phyloP scores from a whole-genome alignment of 805 yeast species.

The Saccharomycopsis malanga region DNA sequence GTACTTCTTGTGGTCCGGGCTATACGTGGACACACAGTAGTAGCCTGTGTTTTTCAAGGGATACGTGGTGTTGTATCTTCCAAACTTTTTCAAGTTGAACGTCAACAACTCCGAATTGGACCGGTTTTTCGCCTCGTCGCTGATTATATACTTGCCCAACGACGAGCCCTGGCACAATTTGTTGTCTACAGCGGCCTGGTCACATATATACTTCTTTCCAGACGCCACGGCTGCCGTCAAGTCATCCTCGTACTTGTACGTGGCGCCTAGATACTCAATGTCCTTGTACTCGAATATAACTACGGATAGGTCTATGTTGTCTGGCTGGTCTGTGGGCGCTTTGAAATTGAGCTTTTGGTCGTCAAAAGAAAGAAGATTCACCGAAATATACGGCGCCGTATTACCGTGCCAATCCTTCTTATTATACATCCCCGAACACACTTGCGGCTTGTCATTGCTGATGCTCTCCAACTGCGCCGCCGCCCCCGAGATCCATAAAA shows the following conservation, averaged over 20 bases:
- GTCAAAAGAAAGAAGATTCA: conserved; percentile 33
- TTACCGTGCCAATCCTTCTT: conserved; percentile 83
- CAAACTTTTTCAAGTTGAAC: conserved; percentile 46
- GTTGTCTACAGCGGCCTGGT: conserved; percentile 50
- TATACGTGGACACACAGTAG: conserved; percentile 78
- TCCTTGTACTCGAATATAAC: conserved; percentile 83
- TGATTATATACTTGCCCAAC: conserved; percentile 56
- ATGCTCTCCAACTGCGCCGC: conserved; percentile 44
- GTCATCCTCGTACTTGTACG: conserved; percentile 27
- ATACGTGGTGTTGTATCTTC: conserved; percentile 57
- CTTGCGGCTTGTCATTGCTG: conserved; percentile 48
- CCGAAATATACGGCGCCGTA: conserved; percentile 52
- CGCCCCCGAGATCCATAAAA: conserved; percentile 16
- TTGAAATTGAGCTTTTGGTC: conserved; percentile 25
- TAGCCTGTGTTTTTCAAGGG: conserved; percentile 73
- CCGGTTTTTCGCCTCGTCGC: conserved; percentile 33
- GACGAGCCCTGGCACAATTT: conserved; percentile 50
- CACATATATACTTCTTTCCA: conserved; percentile 60
- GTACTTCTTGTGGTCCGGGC: conserved; percentile 41
- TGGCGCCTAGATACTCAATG: conserved; percentile 56
- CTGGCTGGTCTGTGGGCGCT: conserved; percentile 27
- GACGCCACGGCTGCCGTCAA: conserved; percentile 4
- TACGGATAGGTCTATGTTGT: conserved; percentile 46
- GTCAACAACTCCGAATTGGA: conserved; percentile 51
- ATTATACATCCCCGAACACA: conserved; percentile 87